Base-by-base conservation (phyloP, 2,329 filamentous ascomycete genomes). In the Knufia fluminis region DNA sequence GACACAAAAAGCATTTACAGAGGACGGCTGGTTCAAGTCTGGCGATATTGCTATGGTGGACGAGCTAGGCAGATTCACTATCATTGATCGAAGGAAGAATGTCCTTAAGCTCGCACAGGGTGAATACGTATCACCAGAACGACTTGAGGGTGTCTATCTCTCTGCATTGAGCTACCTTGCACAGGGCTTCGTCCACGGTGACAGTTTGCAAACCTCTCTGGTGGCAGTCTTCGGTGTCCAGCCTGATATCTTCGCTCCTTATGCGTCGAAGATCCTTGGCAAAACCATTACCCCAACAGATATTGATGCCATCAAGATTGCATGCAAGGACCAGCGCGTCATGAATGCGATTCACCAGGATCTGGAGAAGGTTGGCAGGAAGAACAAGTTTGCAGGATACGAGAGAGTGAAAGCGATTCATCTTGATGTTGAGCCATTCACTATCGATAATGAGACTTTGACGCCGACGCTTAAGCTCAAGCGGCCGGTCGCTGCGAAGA, bases 51-150 rank as follows among this genome's bases (percentile, higher is more conserved):
- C 82, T 62, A 79, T 82, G 56, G 75, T 98, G 20, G 92, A 98
- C 67, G 81, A 82, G 58, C 68, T 86, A 62, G 92, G 92, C 54
- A 86, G 90, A 53, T 84, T 97, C 74, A 82, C 80, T 68, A 94
- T 98, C 68, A 84, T 98, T 61, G 92, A 98, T 68, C 89, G 92
- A 61, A 84, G 89, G 71, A 98, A 98, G 84, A 97, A 97, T 69
- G 87, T 98, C n/a, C 80, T 98, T 64, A 98, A 98, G 77, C 80
- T 98, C 49, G 83, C 91, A 0, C 92, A 98, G 69, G 92, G 92
- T 66, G 92, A 98, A 71, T 98, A 98, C 70, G 88, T 98, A 61
- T 95, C 90, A 1, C 92, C 92, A 12, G 92, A 98, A 71, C 86
- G 90, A 50, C 87, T 98, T 63, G 92, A 98, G 74, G 96, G 95